phyloP scores from a whole-genome alignment of 202 grass and related monocot species.

The Tripidium arundinaceum region DNA sequence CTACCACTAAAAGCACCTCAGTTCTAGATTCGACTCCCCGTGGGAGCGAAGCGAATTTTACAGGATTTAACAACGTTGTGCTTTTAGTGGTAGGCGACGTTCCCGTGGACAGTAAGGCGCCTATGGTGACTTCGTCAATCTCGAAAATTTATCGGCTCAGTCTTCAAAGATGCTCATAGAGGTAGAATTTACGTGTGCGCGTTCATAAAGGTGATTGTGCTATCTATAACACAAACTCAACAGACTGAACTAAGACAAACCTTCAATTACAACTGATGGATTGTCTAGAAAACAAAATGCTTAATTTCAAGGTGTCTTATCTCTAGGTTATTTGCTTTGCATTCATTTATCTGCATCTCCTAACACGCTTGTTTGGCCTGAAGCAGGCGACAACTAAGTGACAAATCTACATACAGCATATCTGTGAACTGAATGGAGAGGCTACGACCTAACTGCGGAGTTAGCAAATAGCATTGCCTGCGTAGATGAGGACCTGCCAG shows the following conservation, averaged over 20 bases:
- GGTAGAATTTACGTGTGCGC: too few species aligned
- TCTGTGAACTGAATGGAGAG: slow-evolving; percentile 13
- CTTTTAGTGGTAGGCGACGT: too few species aligned
- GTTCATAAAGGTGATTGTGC: too few species aligned
- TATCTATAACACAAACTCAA: not conserved
- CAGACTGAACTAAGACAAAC: not conserved
- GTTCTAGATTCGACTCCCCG: too few species aligned
- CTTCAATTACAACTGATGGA: not conserved
- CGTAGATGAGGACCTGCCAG: slow-evolving; percentile 18
- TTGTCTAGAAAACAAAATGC: not conserved
- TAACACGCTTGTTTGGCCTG: slow-evolving; percentile 19
- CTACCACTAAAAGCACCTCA: too few species aligned
- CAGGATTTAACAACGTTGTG: too few species aligned
- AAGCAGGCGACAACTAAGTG: slow-evolving; percentile 46
- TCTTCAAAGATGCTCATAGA: too few species aligned
- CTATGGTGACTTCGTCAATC: too few species aligned
- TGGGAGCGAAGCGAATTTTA: too few species aligned
- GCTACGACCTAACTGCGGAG: slow-evolving; percentile 19
- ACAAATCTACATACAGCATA: slow-evolving; percentile 1
- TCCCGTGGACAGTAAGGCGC: too few species aligned
- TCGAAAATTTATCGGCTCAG: too few species aligned
- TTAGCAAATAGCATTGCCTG: slow-evolving; percentile 29
- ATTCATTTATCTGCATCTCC: not conserved
- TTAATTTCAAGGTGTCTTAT: not conserved
- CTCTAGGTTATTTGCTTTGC: not conserved